Evolutionary conservation across 345 rosid genomes (phyloP).

Genomic region (Cardamine chenopodiifolia): DNA sequence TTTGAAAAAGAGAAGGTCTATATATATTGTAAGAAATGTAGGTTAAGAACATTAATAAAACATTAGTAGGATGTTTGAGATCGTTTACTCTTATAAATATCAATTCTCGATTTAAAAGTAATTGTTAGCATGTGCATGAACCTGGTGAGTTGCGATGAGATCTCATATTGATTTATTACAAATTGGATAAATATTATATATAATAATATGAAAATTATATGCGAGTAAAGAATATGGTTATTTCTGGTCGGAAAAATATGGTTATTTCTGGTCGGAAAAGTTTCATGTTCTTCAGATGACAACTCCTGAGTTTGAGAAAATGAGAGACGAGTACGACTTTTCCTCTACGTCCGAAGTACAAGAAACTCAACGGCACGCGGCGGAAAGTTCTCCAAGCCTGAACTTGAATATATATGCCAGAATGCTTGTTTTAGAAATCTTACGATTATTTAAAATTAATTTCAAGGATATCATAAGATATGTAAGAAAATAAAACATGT

Average conservation of each 20-base stretch:
- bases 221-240: neutral
- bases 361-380: too few relatives aligned
- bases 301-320: too few relatives aligned
- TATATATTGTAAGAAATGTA: neutral
- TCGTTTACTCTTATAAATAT: neutral
- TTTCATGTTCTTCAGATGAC: too few relatives aligned
- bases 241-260: too few relatives aligned
- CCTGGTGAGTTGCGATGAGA: conserved; percentile 12
- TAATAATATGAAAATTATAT: neutral
- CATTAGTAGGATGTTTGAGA: neutral
- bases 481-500: neutral
- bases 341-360: too few relatives aligned
- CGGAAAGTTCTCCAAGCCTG: too few relatives aligned
- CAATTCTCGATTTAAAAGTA: neutral
- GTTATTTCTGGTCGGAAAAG: too few relatives aligned
- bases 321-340: too few relatives aligned
- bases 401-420: neutral
- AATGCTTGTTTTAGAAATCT: neutral
- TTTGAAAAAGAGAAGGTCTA: neutral
- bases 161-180: conserved; percentile 18
- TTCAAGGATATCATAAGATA: too few relatives aligned
- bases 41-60: neutral
- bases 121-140: conserved; percentile 28
- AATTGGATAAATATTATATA: neutral
- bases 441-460: neutral